These are phyloP conservation scores for Glutinoglossum americanum DNA, from an alignment of 495 filamentous ascomycete genomes.

Conservation along the genomic window DNA sequence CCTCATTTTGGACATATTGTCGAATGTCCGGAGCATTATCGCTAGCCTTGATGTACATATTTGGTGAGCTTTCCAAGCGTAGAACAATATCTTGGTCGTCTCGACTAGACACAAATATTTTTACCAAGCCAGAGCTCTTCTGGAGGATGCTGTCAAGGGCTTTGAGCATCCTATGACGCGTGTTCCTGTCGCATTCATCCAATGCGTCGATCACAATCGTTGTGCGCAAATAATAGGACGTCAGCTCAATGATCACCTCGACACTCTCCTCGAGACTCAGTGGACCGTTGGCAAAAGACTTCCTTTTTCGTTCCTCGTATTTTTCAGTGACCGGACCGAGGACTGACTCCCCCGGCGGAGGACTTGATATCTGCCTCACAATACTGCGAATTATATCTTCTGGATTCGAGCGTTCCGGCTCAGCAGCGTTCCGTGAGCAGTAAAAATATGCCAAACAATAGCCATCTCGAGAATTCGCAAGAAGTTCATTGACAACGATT, in stretches of 20 bases:
- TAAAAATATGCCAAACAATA: background rate
- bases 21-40: constrained; percentile 6
- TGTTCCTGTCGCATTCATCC: constrained; percentile 21
- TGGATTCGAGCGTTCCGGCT: background rate
- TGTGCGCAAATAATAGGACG: constrained; percentile 5
- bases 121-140: constrained; percentile 14
- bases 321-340: background rate
- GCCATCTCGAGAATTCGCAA: background rate
- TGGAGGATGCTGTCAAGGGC: constrained; percentile 14
- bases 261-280: background rate
- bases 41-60: constrained; percentile 6
- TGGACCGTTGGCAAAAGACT: background rate
- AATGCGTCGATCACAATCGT: constrained; percentile 26
- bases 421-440: background rate
- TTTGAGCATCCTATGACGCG: constrained; percentile 15
- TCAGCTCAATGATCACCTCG: constrained; percentile 3
- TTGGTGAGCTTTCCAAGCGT: background rate
- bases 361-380: background rate
- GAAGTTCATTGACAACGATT: background rate
- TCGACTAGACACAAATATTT: constrained; percentile 20
- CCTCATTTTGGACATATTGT: constrained; percentile 5
- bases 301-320: background rate
- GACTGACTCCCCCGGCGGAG: background rate
- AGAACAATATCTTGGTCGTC: constrained; percentile 17
- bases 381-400: background rate